Conservation (phyloP, 345 rosid genomes). For the Trapa bicornis region DNA sequence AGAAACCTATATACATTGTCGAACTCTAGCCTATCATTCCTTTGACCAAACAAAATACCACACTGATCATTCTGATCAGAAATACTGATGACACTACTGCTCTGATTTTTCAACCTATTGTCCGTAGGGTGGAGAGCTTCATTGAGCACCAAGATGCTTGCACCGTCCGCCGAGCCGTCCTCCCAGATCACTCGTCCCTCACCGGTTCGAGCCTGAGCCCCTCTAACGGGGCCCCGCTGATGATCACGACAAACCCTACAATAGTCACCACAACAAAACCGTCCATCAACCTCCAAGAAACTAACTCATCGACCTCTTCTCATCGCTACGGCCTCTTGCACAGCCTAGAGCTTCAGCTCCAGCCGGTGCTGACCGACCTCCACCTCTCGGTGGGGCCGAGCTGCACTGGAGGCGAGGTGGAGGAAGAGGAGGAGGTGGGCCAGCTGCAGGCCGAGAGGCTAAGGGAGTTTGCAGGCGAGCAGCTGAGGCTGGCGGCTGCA, state of each 20-base stretch:
- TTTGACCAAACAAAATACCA: not conserved
- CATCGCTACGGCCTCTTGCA: conserved; percentile 7
- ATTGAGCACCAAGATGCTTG: conserved; percentile 95
- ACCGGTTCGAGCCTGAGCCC: conserved; percentile 58
- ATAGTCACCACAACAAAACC: not conserved
- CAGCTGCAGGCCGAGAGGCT: conserved; percentile 6
- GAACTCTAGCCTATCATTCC: too few species aligned
- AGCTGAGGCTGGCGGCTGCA: conserved; percentile 42
- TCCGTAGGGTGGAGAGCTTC: conserved; percentile 78
- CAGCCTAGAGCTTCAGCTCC: conserved; percentile 56
- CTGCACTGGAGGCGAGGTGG: conserved; percentile 5
- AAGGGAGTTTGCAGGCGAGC: conserved; percentile 20
- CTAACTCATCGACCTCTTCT: not conserved
- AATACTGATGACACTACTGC: not conserved
- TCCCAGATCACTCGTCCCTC: conserved; percentile 37
- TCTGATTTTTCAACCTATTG: not conserved
- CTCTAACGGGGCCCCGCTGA: conserved; percentile 28
- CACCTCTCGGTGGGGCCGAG: conserved; percentile 53
- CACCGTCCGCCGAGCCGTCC: conserved; percentile 40
- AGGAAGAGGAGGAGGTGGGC: conserved; percentile 6
- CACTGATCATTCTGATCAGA: not conserved
- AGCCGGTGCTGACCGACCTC: conserved; percentile 23
- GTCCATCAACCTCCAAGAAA: not conserved
- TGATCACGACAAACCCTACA: not conserved
- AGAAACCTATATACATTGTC: too few species aligned